These are phyloP conservation scores for Cynanchum wilfordii DNA, from an alignment of 257 asterid species.

Conservation along the genomic window DNA sequence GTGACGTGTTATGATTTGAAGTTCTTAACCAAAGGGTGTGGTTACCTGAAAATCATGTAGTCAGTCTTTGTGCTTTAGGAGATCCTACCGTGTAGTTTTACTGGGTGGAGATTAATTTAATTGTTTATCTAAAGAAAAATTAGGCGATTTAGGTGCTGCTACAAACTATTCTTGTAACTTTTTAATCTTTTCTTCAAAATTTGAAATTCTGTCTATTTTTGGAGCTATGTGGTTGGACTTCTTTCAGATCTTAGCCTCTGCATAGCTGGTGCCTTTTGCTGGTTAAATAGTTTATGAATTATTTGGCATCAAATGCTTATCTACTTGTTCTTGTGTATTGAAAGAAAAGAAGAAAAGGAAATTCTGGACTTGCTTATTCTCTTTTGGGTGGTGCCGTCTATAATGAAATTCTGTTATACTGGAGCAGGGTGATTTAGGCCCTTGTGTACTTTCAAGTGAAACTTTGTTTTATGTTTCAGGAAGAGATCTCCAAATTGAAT, in stretches of 20 bases:
- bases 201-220: background rate
- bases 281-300: background rate
- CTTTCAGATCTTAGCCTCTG: background rate
- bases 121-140: background rate
- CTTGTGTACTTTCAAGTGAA: background rate
- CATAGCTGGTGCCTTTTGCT: background rate
- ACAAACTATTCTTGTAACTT: background rate
- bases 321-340: background rate
- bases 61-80: background rate
- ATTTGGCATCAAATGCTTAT: background rate
- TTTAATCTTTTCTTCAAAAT: background rate
- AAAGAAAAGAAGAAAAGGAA: background rate
- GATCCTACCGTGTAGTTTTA: background rate
- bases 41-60: background rate
- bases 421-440: background rate
- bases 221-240: background rate
- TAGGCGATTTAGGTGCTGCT: background rate
- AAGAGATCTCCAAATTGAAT: slow-evolving; percentile 64
- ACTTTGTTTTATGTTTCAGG: slow-evolving; percentile 42
- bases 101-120: background rate
- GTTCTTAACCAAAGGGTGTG: background rate
- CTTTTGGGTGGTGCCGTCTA: background rate
- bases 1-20: background rate
- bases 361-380: background rate
- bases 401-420: background rate